Conservation (phyloP, 2,329 filamentous ascomycete genomes). For the Daldinia sp. region DNA sequence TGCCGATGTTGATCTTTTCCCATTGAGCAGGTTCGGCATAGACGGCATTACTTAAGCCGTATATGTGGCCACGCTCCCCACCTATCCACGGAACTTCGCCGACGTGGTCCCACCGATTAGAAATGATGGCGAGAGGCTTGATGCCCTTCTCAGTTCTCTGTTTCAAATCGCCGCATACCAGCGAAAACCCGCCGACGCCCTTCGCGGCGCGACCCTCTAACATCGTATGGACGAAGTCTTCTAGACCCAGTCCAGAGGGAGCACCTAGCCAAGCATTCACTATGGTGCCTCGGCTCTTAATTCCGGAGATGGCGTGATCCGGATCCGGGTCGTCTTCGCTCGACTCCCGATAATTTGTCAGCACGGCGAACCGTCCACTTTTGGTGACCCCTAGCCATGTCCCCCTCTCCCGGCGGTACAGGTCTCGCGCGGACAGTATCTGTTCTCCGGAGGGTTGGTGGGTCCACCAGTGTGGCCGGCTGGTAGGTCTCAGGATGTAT, state of each 20-base stretch:
- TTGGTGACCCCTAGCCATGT: slow-evolving; percentile 73
- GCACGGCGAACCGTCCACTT: slow-evolving; percentile 66
- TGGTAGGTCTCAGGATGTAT: slow-evolving; percentile 71
- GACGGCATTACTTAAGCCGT: slow-evolving; percentile 70
- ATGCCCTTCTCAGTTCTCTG: slow-evolving; percentile 43
- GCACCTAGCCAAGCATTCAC: slow-evolving; percentile 69
- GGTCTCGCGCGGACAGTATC: slow-evolving; percentile 68
- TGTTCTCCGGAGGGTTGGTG: slow-evolving; percentile 52
- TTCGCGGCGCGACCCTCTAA: slow-evolving; percentile 62
- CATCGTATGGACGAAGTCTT: slow-evolving; percentile 60
- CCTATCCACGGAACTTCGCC: slow-evolving; percentile 67
- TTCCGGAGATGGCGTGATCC: slow-evolving; percentile 61
- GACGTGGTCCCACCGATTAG: slow-evolving; percentile 63
- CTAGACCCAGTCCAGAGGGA: slow-evolving; percentile 56
- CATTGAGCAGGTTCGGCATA: slow-evolving; percentile 63
- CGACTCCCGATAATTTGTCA: slow-evolving; percentile 73
- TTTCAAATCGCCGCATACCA: slow-evolving; percentile 69
- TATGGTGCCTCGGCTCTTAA: slow-evolving; percentile 68
- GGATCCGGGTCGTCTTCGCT: slow-evolving; percentile 58
- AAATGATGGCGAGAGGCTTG: slow-evolving; percentile 67
- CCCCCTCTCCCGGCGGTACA: slow-evolving; percentile 68
- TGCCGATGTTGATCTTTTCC: slow-evolving; percentile 68
- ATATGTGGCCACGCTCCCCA: slow-evolving; percentile 59
- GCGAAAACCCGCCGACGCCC: slow-evolving; percentile 71
- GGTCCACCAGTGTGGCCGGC: slow-evolving; percentile 70